Percentiles rank a stretch among this genome's conserved stretches.
Evolutionary conservation across 140 eudicot genomes (phyloP).

Genomic region (Cichorium intybus): DNA sequence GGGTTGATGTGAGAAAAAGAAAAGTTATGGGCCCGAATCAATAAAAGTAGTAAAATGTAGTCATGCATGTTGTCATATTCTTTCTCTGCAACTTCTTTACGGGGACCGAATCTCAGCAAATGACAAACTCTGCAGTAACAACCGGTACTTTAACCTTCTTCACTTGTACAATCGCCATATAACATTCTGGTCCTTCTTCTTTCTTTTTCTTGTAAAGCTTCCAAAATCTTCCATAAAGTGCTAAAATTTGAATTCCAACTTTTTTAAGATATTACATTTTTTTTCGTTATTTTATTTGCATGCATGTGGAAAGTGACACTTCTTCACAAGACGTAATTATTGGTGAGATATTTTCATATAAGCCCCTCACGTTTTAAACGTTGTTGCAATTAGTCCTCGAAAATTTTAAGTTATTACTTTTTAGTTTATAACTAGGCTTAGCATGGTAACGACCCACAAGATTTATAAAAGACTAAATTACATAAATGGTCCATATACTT

Average conservation of each 20-base stretch:
- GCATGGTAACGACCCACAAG: no score
- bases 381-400: not conserved
- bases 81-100: constrained; percentile 30
- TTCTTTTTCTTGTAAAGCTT: constrained; percentile 28
- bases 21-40: not conserved
- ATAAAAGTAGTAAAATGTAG: constrained; percentile 23
- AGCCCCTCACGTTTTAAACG: constrained; percentile 7
- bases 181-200: constrained; percentile 31
- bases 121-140: constrained; percentile 8
- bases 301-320: constrained; percentile 47
- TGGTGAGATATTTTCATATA: not conserved
- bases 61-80: constrained; percentile 43
- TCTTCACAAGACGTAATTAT: constrained; percentile 32
- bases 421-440: no score
- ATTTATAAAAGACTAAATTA: no score
- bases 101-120: constrained; percentile 25
- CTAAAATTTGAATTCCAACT: constrained; percentile 38
- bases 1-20: not conserved
- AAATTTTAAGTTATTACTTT: not conserved
- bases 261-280: constrained; percentile 13
- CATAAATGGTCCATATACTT: no score
- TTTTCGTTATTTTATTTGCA: constrained; percentile 13
- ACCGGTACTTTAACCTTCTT: constrained; percentile 31
- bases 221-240: constrained; percentile 35
- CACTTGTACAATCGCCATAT: constrained; percentile 25